Evolutionary conservation across 83 land plant species (phyloP).

Genomic region (Picea abies): DNA sequence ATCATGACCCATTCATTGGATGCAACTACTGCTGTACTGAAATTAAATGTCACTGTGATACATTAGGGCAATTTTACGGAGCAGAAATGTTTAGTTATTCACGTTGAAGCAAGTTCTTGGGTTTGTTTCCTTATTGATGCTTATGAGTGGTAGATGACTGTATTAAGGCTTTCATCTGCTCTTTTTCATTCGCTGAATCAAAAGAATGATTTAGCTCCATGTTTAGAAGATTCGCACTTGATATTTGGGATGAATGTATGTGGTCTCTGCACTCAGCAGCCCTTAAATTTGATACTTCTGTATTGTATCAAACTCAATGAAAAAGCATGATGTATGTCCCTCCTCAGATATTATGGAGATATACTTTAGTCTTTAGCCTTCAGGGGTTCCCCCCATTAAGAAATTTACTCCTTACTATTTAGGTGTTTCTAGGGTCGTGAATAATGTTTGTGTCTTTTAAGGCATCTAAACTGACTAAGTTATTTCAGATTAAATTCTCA

Average conservation of each 20-base stretch:
- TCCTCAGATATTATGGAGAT: neutral
- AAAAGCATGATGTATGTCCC: neutral
- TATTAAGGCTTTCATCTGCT: neutral
- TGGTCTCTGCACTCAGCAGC: too few relatives aligned
- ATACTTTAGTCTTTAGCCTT: neutral
- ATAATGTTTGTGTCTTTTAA: neutral
- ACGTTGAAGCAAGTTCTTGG: neutral
- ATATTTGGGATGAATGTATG: too few relatives aligned
- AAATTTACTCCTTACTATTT: neutral
- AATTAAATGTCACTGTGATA: conserved; percentile 12
- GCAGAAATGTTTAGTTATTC: neutral
- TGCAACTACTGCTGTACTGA: conserved; percentile 1
- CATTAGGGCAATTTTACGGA: neutral
- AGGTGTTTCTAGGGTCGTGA: neutral
- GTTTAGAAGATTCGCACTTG: neutral
- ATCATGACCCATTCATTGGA: conserved; percentile 8
- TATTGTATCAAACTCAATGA: neutral
- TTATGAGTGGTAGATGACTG: neutral
- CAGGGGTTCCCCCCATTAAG: neutral
- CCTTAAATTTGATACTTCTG: neutral
- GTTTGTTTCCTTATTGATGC: neutral
- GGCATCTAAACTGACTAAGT: neutral
- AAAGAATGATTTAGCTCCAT: conserved; percentile 3
- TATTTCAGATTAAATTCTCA: neutral
- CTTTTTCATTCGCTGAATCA: neutral